These are phyloP conservation scores for Rhodomyrtus psidioides DNA, from an alignment of 441 rosid genomes.

Conservation along the genomic window DNA sequence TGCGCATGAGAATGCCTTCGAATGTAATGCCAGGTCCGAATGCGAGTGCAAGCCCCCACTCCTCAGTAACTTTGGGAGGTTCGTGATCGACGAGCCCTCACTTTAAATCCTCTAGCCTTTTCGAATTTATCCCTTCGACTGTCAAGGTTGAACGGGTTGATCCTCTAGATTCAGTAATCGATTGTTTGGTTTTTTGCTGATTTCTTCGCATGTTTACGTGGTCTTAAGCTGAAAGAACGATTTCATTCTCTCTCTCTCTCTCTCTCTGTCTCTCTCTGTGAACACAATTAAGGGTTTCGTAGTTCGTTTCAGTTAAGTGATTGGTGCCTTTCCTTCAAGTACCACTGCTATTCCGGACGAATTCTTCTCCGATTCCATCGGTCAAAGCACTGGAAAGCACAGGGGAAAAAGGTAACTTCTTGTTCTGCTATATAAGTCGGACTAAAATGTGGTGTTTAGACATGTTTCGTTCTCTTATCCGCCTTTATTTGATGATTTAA, in stretches of 20 bases:
- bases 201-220: background rate
- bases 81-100: background rate
- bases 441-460: background rate
- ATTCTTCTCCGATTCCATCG: background rate
- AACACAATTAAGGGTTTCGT: background rate
- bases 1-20: too few species aligned
- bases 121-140: background rate
- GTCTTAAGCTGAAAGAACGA: background rate
- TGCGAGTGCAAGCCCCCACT: conserved; percentile 75
- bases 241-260: background rate
- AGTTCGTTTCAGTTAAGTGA: background rate
- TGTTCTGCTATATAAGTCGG: background rate
- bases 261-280: too few species aligned
- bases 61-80: conserved; percentile 19
- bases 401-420: background rate
- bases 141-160: background rate
- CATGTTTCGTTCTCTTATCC: background rate
- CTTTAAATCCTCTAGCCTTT: background rate
- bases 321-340: background rate
- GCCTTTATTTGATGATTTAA: background rate
- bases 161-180: background rate
- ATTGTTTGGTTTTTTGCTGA: background rate
- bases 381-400: background rate
- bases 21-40: conserved; percentile 79
- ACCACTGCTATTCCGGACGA: background rate